Base-by-base conservation (phyloP, 257 asterid species). In the Fraxinus excelsior region DNA sequence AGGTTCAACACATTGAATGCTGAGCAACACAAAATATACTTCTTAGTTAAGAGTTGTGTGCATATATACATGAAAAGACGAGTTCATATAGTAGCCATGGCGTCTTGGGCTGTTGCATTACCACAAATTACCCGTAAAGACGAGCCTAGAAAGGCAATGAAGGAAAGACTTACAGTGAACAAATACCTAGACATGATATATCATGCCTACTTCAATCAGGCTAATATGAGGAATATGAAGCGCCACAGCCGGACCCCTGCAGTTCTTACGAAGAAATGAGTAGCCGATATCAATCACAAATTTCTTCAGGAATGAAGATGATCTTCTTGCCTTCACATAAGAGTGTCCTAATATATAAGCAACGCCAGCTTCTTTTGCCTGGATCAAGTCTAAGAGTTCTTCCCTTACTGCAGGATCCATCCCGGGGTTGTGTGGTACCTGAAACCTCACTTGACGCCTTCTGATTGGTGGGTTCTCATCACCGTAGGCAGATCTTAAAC, bases 261-360 rank as follows among this genome's bases (percentile, higher is more conserved):
- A 95, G 65, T 93, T 95, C 89, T 93, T 95, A 9, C 97, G 86
- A 32, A 93, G 97, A 83, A 95, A 95, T 56, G 96, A 92, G 74
- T 95, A 95, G 2, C 93, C 96, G 19, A 94, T 89, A 86, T 94
- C 96, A 38, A 92, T 90, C n/a, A 91, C 95, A 1, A 91, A 77
- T 80, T 92, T 94, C 85, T 92, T 94, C 81, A 90, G 29, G 77
- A 78, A 91, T 21, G 96, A 85, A 1, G 99, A 88, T 0, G 96
- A 90, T 76, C 95, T 82, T 72, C 96, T 87, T 10, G 98, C 96
- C 89, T 91, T 93, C 62, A 93, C 88, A 2, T 95, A 93, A 0
- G 99, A 95, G 79, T 95, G 99, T 21, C 99, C 99, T 92, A 95
- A 84, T 76, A 95, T 90, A 69, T 93, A 95, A 0, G 99, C 97